Evolutionary conservation across 148 eudicot species (phyloP), one percentile per base, ranked within the genome.

Genomic region (Limonium bicolor): DNA sequence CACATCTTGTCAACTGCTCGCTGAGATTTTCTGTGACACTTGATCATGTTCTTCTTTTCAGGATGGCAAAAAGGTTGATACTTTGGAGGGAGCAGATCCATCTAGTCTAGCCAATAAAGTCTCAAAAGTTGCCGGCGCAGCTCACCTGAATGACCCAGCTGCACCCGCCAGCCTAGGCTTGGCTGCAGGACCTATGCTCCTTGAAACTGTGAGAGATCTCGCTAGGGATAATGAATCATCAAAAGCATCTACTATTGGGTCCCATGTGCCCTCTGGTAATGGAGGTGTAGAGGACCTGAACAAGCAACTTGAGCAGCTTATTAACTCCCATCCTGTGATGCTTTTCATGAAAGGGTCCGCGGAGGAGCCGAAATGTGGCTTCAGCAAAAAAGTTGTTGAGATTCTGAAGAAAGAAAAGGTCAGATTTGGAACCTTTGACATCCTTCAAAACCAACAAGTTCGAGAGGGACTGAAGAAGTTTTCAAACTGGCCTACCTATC

Each of bases 291-390:
- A n/a, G n/a, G 63, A 50, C 12, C 72, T 85, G 19, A 59, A 71
- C 59, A 56, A 58, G 49, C 68, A 71, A 43, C 71, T 92, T 12
- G 43, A 73, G 48, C 76, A 74, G 55, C 64, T 92, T 36, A 59
- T 76, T 17, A 51, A 46, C 36, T 78, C 94, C 57, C 80, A 81
- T 4, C 61, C 86, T 3, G 53, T 92, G 35, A 81, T 92, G 83
- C 90, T 92, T 40, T 92, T 92, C 76, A 92, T 92, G 90, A 92
- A 92, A 78, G 99, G 99, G 28, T 73, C 16, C 60, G 80, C 99
- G 9, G 70, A 78, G 61, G 79, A 70, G 15, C 95, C 99, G 5
- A 50, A 73, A 48, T 92, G 99, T 55, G 95, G 95, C 37, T 92
- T 92, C 50, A 92, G 95, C 62, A 67, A 69, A 52, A 79, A 85